phyloP scores from a whole-genome alignment of 495 filamentous ascomycete genomes.

The Aspergillus haitiensis region DNA sequence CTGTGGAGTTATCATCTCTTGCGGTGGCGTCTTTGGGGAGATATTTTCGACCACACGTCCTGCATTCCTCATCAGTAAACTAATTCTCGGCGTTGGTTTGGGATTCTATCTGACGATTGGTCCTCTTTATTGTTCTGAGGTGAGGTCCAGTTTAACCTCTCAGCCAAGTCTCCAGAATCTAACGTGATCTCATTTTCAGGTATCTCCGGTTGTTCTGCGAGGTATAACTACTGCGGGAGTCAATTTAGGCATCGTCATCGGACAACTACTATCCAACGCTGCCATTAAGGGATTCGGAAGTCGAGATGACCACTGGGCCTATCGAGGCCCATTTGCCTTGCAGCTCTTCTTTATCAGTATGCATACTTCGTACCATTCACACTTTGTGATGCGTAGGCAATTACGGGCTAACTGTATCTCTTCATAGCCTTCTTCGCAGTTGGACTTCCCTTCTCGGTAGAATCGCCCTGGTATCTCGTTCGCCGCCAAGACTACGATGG shows the following conservation, averaged over 20 bases:
- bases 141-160: neutral
- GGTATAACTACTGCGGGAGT: slow-evolving; percentile 39
- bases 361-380: neutral
- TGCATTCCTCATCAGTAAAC: slow-evolving; percentile 34
- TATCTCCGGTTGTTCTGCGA: slow-evolving; percentile 38
- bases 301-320: slow-evolving; percentile 34
- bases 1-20: slow-evolving; percentile 24
- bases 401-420: neutral
- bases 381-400: neutral
- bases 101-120: slow-evolving; percentile 39
- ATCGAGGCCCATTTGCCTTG: slow-evolving; percentile 33
- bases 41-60: slow-evolving; percentile 25
- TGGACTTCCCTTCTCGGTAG: slow-evolving; percentile 44
- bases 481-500: slow-evolving; percentile 36
- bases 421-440: slow-evolving; percentile 25
- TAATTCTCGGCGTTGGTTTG: slow-evolving; percentile 34
- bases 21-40: slow-evolving; percentile 34
- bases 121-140: slow-evolving; percentile 34
- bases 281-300: slow-evolving; percentile 37
- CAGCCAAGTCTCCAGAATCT: neutral
- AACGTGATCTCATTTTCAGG: slow-evolving; percentile 6
- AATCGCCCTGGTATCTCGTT: slow-evolving; percentile 51
- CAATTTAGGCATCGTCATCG: slow-evolving; percentile 40
- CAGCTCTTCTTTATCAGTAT: slow-evolving; percentile 32
- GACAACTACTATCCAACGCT: slow-evolving; percentile 38